Conservation (phyloP, 805 yeast species). For the Yarrowia divulgata region DNA sequence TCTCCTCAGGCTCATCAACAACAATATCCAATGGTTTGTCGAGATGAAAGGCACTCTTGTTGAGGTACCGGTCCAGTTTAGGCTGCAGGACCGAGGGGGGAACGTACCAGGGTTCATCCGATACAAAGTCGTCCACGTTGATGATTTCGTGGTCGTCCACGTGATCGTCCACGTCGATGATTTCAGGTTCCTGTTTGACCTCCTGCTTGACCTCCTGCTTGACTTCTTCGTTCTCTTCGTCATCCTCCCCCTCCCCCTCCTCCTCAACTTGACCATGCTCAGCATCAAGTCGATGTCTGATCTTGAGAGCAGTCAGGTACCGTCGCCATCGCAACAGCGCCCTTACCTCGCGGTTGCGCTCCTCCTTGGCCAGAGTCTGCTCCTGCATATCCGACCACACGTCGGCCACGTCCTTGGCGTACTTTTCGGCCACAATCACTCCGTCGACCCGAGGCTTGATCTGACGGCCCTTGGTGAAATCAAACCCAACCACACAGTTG, state of each 20-base stretch:
- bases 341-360: slow-evolving; percentile 56
- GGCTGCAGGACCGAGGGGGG: not conserved
- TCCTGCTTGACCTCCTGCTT: not conserved
- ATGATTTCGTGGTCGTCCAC: not conserved
- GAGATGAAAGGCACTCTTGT: slow-evolving; percentile 11
- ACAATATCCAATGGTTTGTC: not conserved
- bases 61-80: slow-evolving; percentile 14
- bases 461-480: slow-evolving; percentile 59
- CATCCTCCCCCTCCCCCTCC: not conserved
- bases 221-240: not conserved
- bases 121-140: not conserved
- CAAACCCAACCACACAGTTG: slow-evolving; percentile 86
- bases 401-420: slow-evolving; percentile 63
- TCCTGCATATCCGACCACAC: slow-evolving; percentile 53
- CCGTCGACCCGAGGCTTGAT: slow-evolving; percentile 77
- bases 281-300: slow-evolving; percentile 43
- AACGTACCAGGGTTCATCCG: slow-evolving; percentile 22
- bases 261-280: slow-evolving; percentile 44
- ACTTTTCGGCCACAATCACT: slow-evolving; percentile 71
- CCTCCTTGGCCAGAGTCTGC: slow-evolving; percentile 58
- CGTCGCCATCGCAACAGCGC: slow-evolving; percentile 51
- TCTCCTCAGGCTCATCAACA: not conserved
- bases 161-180: not conserved
- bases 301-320: slow-evolving; percentile 49
- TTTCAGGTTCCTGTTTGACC: not conserved